Percentiles rank a stretch among this genome's conserved stretches.
Evolutionary conservation across 371 early-diverging fungal genomes (phyloP).

Genomic region (Rhizopus arrhizus): DNA sequence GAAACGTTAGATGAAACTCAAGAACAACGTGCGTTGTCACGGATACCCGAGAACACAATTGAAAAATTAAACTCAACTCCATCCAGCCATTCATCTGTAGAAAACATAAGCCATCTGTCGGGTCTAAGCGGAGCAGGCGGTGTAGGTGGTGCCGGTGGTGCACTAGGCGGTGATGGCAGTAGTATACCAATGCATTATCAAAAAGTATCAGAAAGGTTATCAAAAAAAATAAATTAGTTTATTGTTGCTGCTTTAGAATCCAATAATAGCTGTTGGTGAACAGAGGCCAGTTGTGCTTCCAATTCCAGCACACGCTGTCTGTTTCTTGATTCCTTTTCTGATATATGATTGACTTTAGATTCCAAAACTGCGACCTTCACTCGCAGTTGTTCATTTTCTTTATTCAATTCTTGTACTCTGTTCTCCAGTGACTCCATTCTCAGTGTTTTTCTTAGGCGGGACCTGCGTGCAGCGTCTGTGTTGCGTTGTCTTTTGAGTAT

Average conservation of each 20-base stretch:
- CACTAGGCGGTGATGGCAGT: constrained; percentile 25
- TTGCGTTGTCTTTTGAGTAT: constrained; percentile 76
- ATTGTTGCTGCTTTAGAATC: not conserved
- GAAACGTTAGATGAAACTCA: constrained; percentile 13
- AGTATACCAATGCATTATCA: constrained; percentile 17
- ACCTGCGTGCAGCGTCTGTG: constrained; percentile 90
- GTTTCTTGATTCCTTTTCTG: constrained; percentile 62
- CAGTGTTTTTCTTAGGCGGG: constrained; percentile 76
- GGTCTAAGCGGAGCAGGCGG: constrained; percentile 44
- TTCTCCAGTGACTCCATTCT: constrained; percentile 76
- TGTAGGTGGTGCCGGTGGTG: constrained; percentile 34
- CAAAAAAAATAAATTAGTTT: not conserved
- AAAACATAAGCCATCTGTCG: constrained; percentile 48
- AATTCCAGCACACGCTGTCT: constrained; percentile 61
- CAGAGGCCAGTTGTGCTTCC: constrained; percentile 65
- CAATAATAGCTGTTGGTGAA: constrained; percentile 12
- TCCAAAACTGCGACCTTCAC: constrained; percentile 71
- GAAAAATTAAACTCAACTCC: constrained; percentile 18
- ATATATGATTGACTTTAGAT: constrained; percentile 54
- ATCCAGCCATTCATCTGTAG: constrained; percentile 41
- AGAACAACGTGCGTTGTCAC: constrained; percentile 17
- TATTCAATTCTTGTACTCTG: constrained; percentile 69
- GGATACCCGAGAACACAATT: constrained; percentile 29
- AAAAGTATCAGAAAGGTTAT: constrained; percentile 29
- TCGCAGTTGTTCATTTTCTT: constrained; percentile 61